A percentile compares a stretch with the other conserved stretches of the same genome.
Evolutionary conservation across 345 rosid genomes (phyloP).

Genomic region (Camelina hispida): DNA sequence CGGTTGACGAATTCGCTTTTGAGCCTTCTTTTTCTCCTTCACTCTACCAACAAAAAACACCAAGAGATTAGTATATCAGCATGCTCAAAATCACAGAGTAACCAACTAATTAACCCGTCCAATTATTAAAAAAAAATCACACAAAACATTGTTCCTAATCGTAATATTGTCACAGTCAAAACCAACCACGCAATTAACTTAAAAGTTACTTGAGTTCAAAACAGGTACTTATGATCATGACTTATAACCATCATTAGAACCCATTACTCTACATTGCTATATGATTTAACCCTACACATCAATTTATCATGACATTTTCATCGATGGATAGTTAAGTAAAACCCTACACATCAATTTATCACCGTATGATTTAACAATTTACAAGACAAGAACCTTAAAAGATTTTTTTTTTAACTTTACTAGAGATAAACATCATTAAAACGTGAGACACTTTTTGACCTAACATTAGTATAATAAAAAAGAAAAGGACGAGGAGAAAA

Average conservation of each 20-base stretch:
- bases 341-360: slow-evolving; percentile 29
- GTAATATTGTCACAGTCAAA: background rate
- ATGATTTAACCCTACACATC: slow-evolving; percentile 30
- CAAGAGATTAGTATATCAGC: slow-evolving; percentile 4
- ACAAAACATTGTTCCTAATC: background rate
- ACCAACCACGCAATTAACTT: slow-evolving; percentile 2
- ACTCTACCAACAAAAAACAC: slow-evolving; percentile 52
- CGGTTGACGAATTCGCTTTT: slow-evolving; percentile 82
- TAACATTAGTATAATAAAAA: slow-evolving; percentile 32
- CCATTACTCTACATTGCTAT: background rate
- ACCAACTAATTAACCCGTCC: background rate
- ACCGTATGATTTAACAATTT: background rate
- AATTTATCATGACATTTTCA: background rate
- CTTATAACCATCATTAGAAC: background rate
- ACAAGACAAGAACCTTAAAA: background rate
- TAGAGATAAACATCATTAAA: slow-evolving; percentile 31
- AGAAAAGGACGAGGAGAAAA: slow-evolving; percentile 8
- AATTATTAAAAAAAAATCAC: background rate
- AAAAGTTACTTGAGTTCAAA: background rate
- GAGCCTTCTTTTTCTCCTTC: slow-evolving; percentile 74
- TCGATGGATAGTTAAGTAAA: background rate
- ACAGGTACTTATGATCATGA: background rate
- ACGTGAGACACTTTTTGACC: slow-evolving; percentile 42
- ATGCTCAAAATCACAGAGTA: background rate
- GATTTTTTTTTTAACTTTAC: background rate